These are phyloP conservation scores for Austropuccinia psidii DNA, from an alignment of 1,284 basidiomycete species.

Conservation along the genomic window DNA sequence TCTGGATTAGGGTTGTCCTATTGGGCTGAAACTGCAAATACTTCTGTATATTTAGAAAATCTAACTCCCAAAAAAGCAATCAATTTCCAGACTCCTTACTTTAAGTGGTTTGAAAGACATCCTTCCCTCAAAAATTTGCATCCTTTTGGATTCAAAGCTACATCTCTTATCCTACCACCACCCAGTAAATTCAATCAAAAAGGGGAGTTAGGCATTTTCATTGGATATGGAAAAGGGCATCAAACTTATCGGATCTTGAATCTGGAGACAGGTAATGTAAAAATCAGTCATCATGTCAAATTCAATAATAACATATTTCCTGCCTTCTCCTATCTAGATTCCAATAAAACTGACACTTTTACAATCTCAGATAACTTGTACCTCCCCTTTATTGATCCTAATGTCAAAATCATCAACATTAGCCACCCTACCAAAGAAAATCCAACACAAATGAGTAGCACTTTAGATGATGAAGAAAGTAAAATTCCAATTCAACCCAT, in stretches of 20 bases:
- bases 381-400: no score
- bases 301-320: not conserved
- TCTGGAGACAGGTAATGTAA: not conserved
- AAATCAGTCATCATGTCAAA: slow-evolving; percentile 1
- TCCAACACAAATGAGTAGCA: no score
- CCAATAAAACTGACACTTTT: no score
- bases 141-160: slow-evolving; percentile 4
- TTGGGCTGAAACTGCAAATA: not conserved
- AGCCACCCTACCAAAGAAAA: no score
- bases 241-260: not conserved
- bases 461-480: no score
- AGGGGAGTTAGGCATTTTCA: not conserved
- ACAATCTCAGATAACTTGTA: no score
- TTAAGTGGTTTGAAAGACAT: not conserved
- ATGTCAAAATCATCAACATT: no score
- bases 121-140: not conserved
- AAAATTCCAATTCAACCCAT: no score
- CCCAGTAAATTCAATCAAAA: not conserved
- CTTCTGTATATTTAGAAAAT: not conserved
- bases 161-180: not conserved
- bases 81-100: not conserved
- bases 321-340: no score
- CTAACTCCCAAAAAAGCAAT: not conserved
- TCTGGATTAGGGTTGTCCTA: not conserved
- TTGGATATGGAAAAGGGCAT: not conserved